Base-by-base conservation (phyloP, 2,329 filamentous ascomycete species). In the Exophiala xenobiotica region DNA sequence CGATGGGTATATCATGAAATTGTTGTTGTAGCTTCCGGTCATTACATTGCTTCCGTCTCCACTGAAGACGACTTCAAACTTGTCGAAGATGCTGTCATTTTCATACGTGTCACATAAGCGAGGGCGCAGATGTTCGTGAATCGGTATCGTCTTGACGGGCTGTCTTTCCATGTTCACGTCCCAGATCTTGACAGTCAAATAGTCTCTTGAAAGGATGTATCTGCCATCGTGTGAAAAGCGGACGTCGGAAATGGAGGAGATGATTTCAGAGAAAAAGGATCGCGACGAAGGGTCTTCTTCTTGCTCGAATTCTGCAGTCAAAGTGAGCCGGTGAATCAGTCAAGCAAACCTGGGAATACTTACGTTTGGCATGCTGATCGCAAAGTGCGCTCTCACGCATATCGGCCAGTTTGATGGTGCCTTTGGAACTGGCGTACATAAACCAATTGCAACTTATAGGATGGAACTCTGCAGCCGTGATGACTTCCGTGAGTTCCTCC, bases 21-120 rank as follows among this genome's bases (percentile, higher is more conserved):
- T 99, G 77, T 99, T 99, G 80, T 99, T 99, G 78, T 99, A 99
- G 68, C 90, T 96, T 63, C 93, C 93, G 4, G 93, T 99, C 93
- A 99, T 99, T 61, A 97, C 93, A 64, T 99, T 97, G 79, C 96
- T 95, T 31, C 90, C 90, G 70, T 97, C 92, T 19, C 93, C 93
- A 1, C 92, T 97, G 75, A 99, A 99, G 46, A 97, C 92, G 35
- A 99, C 93, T 73, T 99, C 93, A 61, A 99, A 99, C 72, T 99
- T 99, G 81, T 99, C 93, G 67, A 99, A 99, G 67, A 99, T 99
- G 70, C 90, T 96, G 68, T 99, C 93, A 65, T 99, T 99, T 74
- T 99, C 93, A 65, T 99, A 99, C 2, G 93, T 99, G 67, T 99
- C 93, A 72, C 93, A 99, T 49, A 99, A 80, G 56, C 91, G 84